A percentile compares a stretch with the other conserved stretches of the same genome.
Evolutionary conservation across 306 rosid species (phyloP).

Genomic region (Trifolium dubium): DNA sequence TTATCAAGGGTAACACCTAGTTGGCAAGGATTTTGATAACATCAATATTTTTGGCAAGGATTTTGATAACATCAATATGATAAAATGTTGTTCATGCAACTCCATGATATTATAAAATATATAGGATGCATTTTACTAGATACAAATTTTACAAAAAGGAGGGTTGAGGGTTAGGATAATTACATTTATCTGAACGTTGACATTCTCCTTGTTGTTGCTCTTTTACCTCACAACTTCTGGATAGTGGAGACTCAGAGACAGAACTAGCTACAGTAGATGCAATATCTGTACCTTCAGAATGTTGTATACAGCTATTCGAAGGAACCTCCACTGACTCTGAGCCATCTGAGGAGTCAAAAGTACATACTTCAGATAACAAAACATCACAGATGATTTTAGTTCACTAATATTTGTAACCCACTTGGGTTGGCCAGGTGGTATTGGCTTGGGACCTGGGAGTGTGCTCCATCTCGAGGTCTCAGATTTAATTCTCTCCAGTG

Average conservation of each 20-base stretch:
- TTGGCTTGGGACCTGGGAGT: no score
- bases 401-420: slow-evolving; percentile 33
- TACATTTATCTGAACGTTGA: slow-evolving; percentile 63
- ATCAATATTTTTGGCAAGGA: no score
- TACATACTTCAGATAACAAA: slow-evolving; percentile 53
- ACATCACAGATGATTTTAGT: slow-evolving; percentile 53
- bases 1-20: not conserved
- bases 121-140: no score
- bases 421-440: no score
- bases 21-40: no score
- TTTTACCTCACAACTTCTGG: slow-evolving; percentile 53
- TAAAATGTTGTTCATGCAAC: no score
- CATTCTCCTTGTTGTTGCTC: slow-evolving; percentile 57
- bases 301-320: slow-evolving; percentile 44
- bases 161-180: slow-evolving; percentile 46
- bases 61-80: no score
- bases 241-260: slow-evolving; percentile 47
- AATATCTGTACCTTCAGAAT: slow-evolving; percentile 50
- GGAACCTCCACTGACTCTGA: slow-evolving; percentile 47
- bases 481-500: no score
- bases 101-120: no score
- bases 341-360: slow-evolving; percentile 53
- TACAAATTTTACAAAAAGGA: not conserved
- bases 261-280: slow-evolving; percentile 41
- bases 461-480: no score